A percentile compares a stretch with the other conserved stretches of the same genome.
phyloP scores from a whole-genome alignment of 1,284 basidiomycete genomes.

The Trametes hirsuta region DNA sequence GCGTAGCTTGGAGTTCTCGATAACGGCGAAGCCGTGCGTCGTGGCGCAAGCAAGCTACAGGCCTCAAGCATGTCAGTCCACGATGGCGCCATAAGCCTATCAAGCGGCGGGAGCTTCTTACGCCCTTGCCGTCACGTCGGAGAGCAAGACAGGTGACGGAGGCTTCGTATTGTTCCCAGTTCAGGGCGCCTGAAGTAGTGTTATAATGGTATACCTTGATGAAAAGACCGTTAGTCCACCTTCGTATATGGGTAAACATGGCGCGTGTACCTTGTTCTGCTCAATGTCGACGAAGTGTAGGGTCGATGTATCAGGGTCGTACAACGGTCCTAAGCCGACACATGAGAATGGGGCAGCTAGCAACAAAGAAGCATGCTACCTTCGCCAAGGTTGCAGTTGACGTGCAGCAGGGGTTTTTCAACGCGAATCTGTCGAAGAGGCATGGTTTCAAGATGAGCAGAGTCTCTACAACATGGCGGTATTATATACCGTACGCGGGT shows the following conservation, averaged over 20 bases:
- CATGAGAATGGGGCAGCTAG: background rate
- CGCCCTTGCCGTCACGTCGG: slow-evolving; percentile 48
- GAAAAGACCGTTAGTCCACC: background rate
- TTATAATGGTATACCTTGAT: slow-evolving; percentile 59
- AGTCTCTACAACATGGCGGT: background rate
- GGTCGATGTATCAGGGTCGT: slow-evolving; percentile 52
- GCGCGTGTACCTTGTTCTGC: slow-evolving; percentile 51
- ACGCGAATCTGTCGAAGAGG: slow-evolving; percentile 32
- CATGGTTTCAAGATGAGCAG: slow-evolving; percentile 2
- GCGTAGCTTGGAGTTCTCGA: slow-evolving; percentile 45
- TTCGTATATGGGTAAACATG: background rate
- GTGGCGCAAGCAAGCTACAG: slow-evolving; percentile 59
- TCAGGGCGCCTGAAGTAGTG: slow-evolving; percentile 41
- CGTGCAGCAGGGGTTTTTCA: slow-evolving; percentile 52
- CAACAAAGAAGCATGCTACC: slow-evolving; percentile 40
- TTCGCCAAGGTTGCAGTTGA: slow-evolving; percentile 68
- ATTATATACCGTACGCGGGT: slow-evolving; percentile 3
- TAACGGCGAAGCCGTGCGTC: slow-evolving; percentile 53
- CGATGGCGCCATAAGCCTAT: background rate
- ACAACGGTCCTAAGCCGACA: slow-evolving; percentile 58
- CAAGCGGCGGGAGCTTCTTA: slow-evolving; percentile 31
- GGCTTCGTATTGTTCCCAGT: slow-evolving; percentile 51
- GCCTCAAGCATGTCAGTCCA: background rate
- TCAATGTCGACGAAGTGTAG: slow-evolving; percentile 73
- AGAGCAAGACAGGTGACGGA: slow-evolving; percentile 59